Evolutionary conservation across 768 basidiomycete genomes (phyloP).

Genomic region (Tylopilus subfusipes): DNA sequence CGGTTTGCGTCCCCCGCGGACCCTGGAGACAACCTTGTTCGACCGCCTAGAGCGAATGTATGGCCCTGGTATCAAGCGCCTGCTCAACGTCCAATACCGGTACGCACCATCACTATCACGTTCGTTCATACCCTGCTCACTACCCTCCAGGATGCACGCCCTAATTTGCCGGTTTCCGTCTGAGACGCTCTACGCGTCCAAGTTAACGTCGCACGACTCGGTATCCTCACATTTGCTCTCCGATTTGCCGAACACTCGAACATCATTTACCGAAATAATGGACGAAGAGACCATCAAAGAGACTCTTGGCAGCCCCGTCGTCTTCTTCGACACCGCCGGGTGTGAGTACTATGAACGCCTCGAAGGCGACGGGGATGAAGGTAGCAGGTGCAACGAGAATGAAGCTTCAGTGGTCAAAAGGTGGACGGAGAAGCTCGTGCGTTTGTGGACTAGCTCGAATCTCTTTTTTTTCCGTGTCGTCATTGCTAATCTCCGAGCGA

Average conservation of each 20-base stretch:
- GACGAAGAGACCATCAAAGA: conserved; percentile 72
- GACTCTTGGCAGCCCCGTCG: conserved; percentile 67
- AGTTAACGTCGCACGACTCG: conserved; percentile 64
- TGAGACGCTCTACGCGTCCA: conserved; percentile 69
- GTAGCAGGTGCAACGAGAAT: conserved; percentile 91
- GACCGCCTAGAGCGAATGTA: conserved; percentile 90
- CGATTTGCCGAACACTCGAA: conserved; percentile 60
- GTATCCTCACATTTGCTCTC: conserved; percentile 71
- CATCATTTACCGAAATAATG: conserved; percentile 30
- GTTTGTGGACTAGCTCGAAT: conserved; percentile 9
- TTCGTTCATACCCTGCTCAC: neutral
- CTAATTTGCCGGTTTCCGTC: conserved; percentile 87
- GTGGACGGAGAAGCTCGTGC: conserved; percentile 79
- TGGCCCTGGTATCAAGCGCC: conserved; percentile 74
- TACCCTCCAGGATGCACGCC: conserved; percentile 68
- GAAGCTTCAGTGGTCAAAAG: conserved; percentile 82
- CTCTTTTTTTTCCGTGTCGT: neutral
- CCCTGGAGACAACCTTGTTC: conserved; percentile 87
- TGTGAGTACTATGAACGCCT: conserved; percentile 89
- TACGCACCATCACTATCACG: conserved; percentile 27
- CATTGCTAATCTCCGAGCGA: neutral
- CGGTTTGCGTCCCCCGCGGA: conserved; percentile 55
- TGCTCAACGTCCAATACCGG: conserved; percentile 91
- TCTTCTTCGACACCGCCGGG: conserved; percentile 93
- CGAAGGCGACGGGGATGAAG: conserved; percentile 80